Evolutionary conservation across 805 yeast species (phyloP).

Genomic region (Pichia ethanolica): DNA sequence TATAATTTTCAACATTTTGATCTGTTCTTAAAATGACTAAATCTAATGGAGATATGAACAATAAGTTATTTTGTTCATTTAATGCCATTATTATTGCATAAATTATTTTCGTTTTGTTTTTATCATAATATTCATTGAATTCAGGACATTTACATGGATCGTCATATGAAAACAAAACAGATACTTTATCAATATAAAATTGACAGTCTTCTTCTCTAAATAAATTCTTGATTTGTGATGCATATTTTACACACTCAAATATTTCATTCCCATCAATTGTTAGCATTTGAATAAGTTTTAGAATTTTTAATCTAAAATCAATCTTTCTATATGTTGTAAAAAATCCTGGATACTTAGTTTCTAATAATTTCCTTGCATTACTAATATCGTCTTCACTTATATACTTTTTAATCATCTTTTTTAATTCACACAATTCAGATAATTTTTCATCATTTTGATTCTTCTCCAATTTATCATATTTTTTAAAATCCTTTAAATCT

Average conservation of each 20-base stretch:
- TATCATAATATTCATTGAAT: conserved; percentile 30
- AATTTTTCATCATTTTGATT: conserved; percentile 15
- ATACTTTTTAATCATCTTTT: conserved; percentile 35
- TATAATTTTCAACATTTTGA: conserved; percentile 12
- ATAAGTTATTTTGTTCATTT: conserved; percentile 11
- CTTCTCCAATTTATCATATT: conserved; percentile 25
- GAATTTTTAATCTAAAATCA: conserved; percentile 35
- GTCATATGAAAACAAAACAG: conserved; percentile 45
- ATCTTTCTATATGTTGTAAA: conserved; percentile 28
- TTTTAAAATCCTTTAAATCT: conserved; percentile 30
- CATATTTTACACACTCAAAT: conserved; percentile 32
- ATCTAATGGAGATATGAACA: conserved; percentile 19
- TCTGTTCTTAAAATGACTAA: conserved; percentile 17
- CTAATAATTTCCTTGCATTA: conserved; percentile 32
- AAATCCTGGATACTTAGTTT: conserved; percentile 32
- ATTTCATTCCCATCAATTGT: conserved; percentile 12
- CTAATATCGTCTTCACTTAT: conserved; percentile 41
- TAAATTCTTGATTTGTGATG: conserved; percentile 30
- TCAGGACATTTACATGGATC: conserved; percentile 35
- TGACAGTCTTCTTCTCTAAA: conserved; percentile 28
- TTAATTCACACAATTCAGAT: conserved; percentile 29
- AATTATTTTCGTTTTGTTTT: conserved; percentile 32
- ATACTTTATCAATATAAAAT: conserved; percentile 37
- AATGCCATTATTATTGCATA: conserved; percentile 35
- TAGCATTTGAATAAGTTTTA: conserved; percentile 37